Evolutionary conservation across 495 filamentous ascomycete species (phyloP).

Genomic region (Neurospora sp.): DNA sequence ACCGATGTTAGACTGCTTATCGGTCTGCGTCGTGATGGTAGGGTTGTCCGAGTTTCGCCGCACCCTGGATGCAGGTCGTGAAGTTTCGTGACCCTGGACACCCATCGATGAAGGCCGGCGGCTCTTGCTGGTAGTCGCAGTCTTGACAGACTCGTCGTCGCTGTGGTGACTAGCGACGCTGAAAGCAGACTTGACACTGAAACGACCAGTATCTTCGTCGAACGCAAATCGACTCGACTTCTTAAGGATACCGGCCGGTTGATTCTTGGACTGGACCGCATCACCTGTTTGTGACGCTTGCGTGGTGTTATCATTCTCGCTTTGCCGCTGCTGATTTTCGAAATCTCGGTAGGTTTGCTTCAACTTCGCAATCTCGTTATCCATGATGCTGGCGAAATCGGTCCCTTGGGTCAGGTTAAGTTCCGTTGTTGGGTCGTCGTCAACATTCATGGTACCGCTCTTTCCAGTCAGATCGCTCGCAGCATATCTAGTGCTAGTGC

Average conservation of each 20-base stretch:
- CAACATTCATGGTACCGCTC: constrained; percentile 17
- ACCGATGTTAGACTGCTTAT: constrained; percentile 11
- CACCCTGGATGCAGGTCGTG: constrained; percentile 16
- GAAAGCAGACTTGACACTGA: constrained; percentile 31
- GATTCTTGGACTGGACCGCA: constrained; percentile 13
- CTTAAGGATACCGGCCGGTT: constrained; percentile 32
- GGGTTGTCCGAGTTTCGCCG: constrained; percentile 28
- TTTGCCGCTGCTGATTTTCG: constrained; percentile 14
- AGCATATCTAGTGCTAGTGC: constrained; percentile 4
- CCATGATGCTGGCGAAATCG: constrained; percentile 31
- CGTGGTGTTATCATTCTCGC: constrained; percentile 13
- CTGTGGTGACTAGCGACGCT: constrained; percentile 24
- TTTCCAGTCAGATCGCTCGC: constrained; percentile 19
- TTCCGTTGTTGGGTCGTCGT: constrained; percentile 33
- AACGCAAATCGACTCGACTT: constrained; percentile 31
- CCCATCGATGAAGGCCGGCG: not conserved
- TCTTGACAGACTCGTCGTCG: constrained; percentile 9
- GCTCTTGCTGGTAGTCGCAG: constrained; percentile 4
- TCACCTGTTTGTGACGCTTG: constrained; percentile 10
- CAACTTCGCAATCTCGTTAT: constrained; percentile 27
- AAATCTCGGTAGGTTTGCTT: constrained; percentile 27
- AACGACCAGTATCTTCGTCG: constrained; percentile 30
- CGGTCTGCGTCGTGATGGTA: constrained; percentile 34
- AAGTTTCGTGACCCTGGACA: constrained; percentile 8
- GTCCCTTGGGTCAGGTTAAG: constrained; percentile 32